phyloP scores from a whole-genome alignment of 2,329 filamentous ascomycete species.

The Diaporthe humulicola region DNA sequence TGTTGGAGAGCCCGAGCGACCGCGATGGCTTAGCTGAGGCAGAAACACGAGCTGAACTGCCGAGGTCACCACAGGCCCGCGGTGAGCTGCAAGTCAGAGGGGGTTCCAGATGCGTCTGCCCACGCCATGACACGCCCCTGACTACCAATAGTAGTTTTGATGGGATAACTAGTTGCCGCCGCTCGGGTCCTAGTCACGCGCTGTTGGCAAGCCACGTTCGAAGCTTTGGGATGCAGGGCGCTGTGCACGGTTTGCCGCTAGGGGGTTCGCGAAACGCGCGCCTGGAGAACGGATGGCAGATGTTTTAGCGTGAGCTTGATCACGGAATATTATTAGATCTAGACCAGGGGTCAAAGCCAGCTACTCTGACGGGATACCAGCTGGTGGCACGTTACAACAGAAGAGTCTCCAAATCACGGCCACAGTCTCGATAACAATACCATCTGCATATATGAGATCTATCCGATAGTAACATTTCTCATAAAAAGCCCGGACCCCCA shows the following conservation, averaged over 20 bases:
- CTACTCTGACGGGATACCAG: not conserved
- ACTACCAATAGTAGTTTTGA: not conserved
- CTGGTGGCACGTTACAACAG: not conserved
- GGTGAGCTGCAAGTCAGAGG: conserved; percentile 8
- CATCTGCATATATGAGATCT: not conserved
- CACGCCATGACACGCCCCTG: not conserved
- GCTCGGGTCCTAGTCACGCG: not conserved
- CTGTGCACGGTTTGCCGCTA: conserved; percentile 25
- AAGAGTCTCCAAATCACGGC: not conserved
- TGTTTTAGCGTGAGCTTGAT: conserved; percentile 24
- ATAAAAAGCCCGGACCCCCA: not conserved
- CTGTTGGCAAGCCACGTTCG: not conserved
- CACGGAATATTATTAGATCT: not conserved
- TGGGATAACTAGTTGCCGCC: not conserved
- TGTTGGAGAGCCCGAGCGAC: not conserved
- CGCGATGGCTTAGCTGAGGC: not conserved
- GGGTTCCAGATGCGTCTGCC: not conserved
- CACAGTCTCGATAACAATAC: not conserved
- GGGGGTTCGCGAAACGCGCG: conserved; percentile 25
- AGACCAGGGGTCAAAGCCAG: not conserved
- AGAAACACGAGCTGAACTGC: not conserved
- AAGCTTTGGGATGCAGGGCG: not conserved
- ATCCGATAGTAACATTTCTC: too few species aligned
- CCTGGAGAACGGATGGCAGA: conserved; percentile 16
- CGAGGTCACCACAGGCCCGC: not conserved